Evolutionary conservation across 768 basidiomycete species (phyloP), one percentile per base, ranked within the genome.

Genomic region (Psilocybe sp.): DNA sequence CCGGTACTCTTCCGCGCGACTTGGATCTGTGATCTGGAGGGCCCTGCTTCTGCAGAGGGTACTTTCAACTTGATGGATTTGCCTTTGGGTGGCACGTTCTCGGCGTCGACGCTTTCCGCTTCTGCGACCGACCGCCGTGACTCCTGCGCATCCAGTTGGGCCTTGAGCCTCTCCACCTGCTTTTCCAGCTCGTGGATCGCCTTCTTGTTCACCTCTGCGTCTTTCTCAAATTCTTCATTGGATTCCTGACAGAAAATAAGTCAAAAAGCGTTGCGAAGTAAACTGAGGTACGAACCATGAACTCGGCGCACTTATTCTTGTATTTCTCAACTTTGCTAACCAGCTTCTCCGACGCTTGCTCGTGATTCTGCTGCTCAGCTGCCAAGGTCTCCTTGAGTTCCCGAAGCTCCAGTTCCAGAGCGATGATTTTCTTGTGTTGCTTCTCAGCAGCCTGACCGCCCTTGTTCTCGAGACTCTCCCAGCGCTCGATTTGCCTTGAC

Each of bases 401-500:
- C 47, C 71, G 69, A 13, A 82, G 68, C 48, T 79, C 68, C 2
- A 77, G 65, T 49, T 89, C 84, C 10, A 89, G 69, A 31, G 82
- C 77, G 9, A 75, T 67, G 9, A 78, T 77, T 48, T 73, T 69
- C 60, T 81, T 83, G 37, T 81, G 74, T 45, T 76, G 66, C 5
- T 67, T 63, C 46, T 84, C 86, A 8, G 76, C 70, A 31, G 86
- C 82, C 14, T 71, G 77, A 10, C 76, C 81, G 41, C 81, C 85
- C 42, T 80, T 82, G 20, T 70, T 81, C 58, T 89, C 89, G 14
- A 88, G 64, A 20, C 64, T 75, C 58, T 86, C 75, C 86, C 85
- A 89, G 59, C 84, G 80, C 37, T 79, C 78, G 8, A 90, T 68
- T 56, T 91, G 88, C 13, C 77, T 75, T 44, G 78, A 75, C 34